Conservation (phyloP, 768 basidiomycete genomes). For the Naganishia antarctica region DNA sequence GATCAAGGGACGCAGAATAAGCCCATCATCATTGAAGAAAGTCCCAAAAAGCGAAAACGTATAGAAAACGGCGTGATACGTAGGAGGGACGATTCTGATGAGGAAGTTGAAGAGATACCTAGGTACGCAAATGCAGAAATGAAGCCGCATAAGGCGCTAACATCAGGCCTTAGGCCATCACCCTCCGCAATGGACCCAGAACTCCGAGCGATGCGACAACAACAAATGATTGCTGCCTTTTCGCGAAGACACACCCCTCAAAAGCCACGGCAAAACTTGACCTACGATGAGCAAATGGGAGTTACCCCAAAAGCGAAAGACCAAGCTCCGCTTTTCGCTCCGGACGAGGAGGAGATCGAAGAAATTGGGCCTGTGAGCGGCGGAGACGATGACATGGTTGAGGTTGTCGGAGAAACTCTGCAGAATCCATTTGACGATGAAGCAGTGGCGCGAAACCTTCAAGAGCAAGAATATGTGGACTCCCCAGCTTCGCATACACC, state of each 20-base stretch:
- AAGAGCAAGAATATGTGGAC: slow-evolving; percentile 29
- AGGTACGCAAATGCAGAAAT: slow-evolving; percentile 24
- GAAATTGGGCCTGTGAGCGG: slow-evolving; percentile 41
- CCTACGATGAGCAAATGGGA: slow-evolving; percentile 20
- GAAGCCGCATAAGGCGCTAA: too few species aligned
- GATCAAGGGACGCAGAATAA: slow-evolving; percentile 78
- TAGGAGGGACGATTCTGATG: slow-evolving; percentile 33
- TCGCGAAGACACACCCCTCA: slow-evolving; percentile 41
- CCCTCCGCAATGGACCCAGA: slow-evolving; percentile 33
- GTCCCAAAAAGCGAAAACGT: slow-evolving; percentile 36
- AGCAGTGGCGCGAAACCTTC: slow-evolving; percentile 9
- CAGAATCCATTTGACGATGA: slow-evolving; percentile 22
- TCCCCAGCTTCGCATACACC: slow-evolving; percentile 26
- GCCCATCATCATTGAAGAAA: slow-evolving; percentile 73
- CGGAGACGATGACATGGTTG: slow-evolving; percentile 66
- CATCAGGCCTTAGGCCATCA: too few species aligned
- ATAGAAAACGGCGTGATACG: slow-evolving; percentile 12
- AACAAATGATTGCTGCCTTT: slow-evolving; percentile 45
- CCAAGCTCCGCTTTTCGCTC: slow-evolving; percentile 14
- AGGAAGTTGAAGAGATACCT: slow-evolving; percentile 44
- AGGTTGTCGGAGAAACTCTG: slow-evolving; percentile 56
- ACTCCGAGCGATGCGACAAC: slow-evolving; percentile 38
- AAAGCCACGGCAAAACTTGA: slow-evolving; percentile 16
- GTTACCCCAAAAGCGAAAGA: not conserved
- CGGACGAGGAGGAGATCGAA: slow-evolving; percentile 30